Evolutionary conservation across 2,329 filamentous ascomycete species (phyloP).

Genomic region (Diaporthe eres): DNA sequence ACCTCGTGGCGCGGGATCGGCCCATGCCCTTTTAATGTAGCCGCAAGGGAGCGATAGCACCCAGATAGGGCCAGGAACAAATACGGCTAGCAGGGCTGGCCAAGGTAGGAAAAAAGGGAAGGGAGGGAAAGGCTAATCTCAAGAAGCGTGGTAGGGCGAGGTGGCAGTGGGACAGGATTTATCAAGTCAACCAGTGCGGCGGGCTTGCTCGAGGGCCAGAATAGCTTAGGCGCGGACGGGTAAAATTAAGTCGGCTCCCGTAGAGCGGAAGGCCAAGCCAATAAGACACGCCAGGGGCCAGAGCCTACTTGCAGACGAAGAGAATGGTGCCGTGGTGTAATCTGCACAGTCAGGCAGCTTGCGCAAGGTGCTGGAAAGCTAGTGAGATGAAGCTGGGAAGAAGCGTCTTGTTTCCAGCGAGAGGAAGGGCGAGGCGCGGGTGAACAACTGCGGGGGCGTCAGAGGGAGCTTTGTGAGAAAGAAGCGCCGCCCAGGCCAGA

Average conservation of each 20-base stretch:
- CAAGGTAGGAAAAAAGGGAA: conserved; percentile 11
- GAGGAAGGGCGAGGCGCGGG: conserved; percentile 9
- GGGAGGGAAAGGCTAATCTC: conserved; percentile 27
- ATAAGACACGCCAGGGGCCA: conserved; percentile 22
- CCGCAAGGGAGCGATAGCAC: conserved; percentile 4
- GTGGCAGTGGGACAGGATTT: conserved; percentile 30
- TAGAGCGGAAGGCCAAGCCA: conserved; percentile 27
- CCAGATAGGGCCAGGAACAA: conserved; percentile 8
- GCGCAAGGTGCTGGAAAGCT: conserved; percentile 17
- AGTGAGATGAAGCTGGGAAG: neutral
- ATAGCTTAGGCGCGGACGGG: conserved; percentile 15
- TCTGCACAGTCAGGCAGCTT: neutral
- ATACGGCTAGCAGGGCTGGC: conserved; percentile 25
- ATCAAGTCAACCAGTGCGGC: neutral
- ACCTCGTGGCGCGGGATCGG: conserved; percentile 24
- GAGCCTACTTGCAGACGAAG: conserved; percentile 4
- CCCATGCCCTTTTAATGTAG: conserved; percentile 31
- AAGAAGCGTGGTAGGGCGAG: conserved; percentile 19
- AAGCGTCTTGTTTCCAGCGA: conserved; percentile 12
- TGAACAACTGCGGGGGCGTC: conserved; percentile 11
- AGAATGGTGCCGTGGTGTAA: conserved; percentile 11
- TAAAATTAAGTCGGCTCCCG: conserved; percentile 24
- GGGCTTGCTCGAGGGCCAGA: neutral
- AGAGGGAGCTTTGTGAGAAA: conserved; percentile 9
- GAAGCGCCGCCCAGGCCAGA: neutral